phyloP scores from a whole-genome alignment of 208 protist species.

The Leishmania tarentolae region DNA sequence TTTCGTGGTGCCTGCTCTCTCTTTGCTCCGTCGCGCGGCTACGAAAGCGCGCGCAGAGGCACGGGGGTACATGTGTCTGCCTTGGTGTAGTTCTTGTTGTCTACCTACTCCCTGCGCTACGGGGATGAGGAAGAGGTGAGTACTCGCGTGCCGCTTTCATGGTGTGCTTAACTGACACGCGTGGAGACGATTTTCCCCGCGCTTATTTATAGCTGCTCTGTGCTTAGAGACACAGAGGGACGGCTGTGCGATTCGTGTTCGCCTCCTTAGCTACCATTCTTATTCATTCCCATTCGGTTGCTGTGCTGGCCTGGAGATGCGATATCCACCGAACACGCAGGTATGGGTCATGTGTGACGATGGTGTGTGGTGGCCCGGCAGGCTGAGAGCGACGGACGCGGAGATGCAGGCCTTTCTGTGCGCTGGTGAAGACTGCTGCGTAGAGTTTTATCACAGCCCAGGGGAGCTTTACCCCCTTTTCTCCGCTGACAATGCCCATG shows the following conservation, averaged over 20 bases:
- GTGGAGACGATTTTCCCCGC: background rate
- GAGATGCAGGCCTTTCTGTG: conserved; percentile 40
- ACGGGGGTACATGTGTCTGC: background rate
- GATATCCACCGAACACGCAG: conserved; percentile 40
- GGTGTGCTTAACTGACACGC: background rate
- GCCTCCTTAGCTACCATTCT: background rate
- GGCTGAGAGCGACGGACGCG: conserved; percentile 22
- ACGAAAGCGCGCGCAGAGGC: background rate
- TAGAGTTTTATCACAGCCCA: conserved; percentile 79
- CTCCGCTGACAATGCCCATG: conserved; percentile 24
- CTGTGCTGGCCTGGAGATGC: conserved; percentile 29
- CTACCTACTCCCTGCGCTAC: background rate
- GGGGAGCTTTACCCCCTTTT: conserved; percentile 63
- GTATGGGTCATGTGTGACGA: conserved; percentile 87
- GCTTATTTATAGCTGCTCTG: background rate
- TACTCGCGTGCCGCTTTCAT: background rate
- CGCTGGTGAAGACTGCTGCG: conserved; percentile 55
- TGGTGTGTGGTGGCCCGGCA: conserved; percentile 83
- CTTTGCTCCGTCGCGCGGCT: background rate
- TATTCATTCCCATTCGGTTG: background rate
- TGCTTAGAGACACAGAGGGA: background rate
- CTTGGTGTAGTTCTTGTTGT: background rate
- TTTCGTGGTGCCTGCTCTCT: conserved; percentile 1
- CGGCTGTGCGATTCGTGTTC: background rate
- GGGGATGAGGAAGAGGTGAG: background rate